Evolutionary conservation across 306 rosid genomes (phyloP).

Genomic region (Malus fusca): DNA sequence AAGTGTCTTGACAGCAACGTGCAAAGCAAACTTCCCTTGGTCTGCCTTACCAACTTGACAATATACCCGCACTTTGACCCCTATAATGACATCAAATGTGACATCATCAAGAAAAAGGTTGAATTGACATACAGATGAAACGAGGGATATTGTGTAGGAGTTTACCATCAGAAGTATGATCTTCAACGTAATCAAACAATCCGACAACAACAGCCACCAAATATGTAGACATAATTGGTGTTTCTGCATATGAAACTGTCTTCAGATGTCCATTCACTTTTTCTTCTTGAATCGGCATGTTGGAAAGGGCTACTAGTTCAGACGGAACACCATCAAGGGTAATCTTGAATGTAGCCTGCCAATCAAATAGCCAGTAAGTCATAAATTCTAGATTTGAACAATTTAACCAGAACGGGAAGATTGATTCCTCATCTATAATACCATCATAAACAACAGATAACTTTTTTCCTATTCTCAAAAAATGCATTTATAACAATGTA

Average conservation of each 20-base stretch:
- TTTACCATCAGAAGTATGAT: constrained; percentile 76
- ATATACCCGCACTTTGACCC: constrained; percentile 86
- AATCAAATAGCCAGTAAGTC: constrained; percentile 5
- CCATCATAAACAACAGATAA: neutral
- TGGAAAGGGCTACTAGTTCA: constrained; percentile 72
- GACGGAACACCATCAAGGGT: constrained; percentile 79
- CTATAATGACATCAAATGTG: constrained; percentile 27
- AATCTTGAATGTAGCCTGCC: constrained; percentile 87
- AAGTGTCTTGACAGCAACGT: constrained; percentile 71
- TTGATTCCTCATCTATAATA: neutral
- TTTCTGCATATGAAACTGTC: constrained; percentile 67
- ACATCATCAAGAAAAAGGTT: constrained; percentile 9
- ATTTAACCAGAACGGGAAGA: neutral
- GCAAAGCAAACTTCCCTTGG: constrained; percentile 80
- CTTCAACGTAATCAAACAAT: constrained; percentile 82
- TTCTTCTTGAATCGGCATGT: constrained; percentile 82
- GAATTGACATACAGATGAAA: neutral
- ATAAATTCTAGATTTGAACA: neutral
- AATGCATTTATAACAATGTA: neutral
- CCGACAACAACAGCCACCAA: constrained; percentile 87
- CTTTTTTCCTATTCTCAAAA: no score
- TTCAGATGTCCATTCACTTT: constrained; percentile 50
- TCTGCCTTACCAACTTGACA: constrained; percentile 79
- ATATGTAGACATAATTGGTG: constrained; percentile 91
- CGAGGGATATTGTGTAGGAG: neutral